Conservation (phyloP, 805 yeast species). For the Maudiozyma barnettii region DNA sequence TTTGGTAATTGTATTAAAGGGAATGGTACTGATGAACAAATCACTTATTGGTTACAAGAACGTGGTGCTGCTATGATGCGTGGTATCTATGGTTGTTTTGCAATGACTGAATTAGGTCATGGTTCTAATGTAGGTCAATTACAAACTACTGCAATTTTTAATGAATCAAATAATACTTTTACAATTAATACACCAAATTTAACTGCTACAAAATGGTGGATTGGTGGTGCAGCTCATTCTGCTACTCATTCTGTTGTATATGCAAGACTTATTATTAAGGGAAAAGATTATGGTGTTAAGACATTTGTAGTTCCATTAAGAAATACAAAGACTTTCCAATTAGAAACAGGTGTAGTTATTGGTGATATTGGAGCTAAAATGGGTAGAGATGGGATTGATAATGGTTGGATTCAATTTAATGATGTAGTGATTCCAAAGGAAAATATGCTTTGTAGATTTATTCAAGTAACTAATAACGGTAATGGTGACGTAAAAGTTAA, state of each 20-base stretch:
- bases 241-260: constrained; percentile 81
- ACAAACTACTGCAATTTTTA: constrained; percentile 85
- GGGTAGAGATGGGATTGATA: constrained; percentile 94
- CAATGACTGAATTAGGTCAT: constrained; percentile 88
- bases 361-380: constrained; percentile 93
- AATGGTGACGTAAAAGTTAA: constrained; percentile 39
- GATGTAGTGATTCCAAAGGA: constrained; percentile 76
- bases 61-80: constrained; percentile 52
- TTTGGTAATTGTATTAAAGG: constrained; percentile 77
- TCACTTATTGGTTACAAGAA: constrained; percentile 69
- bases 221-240: constrained; percentile 95
- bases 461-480: constrained; percentile 55
- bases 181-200: constrained; percentile 76
- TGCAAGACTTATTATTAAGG: constrained; percentile 73
- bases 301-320: constrained; percentile 87
- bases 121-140: constrained; percentile 91
- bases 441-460: constrained; percentile 73
- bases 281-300: constrained; percentile 85
- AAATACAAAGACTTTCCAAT: constrained; percentile 53
- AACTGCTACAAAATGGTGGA: constrained; percentile 98
- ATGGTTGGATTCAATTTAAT: constrained; percentile 92
- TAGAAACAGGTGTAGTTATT: constrained; percentile 69
- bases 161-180: constrained; percentile 55
- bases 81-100: constrained; percentile 78
- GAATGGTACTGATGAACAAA: constrained; percentile 79